Evolutionary conservation across 1,284 basidiomycete species (phyloP).

Genomic region (Cryptococcus sp.): DNA sequence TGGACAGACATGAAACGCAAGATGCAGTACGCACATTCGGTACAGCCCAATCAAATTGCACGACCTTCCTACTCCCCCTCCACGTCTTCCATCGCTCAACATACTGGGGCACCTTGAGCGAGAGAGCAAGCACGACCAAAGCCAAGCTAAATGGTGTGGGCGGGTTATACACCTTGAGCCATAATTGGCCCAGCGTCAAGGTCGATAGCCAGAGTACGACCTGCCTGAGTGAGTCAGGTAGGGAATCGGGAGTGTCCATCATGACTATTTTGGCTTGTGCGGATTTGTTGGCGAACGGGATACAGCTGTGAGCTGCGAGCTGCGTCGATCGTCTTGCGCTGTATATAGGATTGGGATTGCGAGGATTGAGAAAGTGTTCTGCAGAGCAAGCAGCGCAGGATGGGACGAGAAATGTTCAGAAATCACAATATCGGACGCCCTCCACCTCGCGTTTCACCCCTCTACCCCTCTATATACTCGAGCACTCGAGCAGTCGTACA

Average conservation of each 20-base stretch:
- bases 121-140: constrained; percentile 23
- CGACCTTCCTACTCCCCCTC: constrained; percentile 56
- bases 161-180: constrained; percentile 38
- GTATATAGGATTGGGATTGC: no score
- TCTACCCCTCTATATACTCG: no score
- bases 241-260: constrained; percentile 11
- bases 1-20: not conserved
- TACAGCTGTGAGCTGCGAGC: no score
- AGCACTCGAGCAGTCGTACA: no score
- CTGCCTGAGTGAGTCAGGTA: constrained; percentile 5
- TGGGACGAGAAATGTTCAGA: no score
- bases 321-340: not conserved
- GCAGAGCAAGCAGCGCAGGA: no score
- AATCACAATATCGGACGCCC: no score
- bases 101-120: constrained; percentile 15
- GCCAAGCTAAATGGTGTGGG: constrained; percentile 31
- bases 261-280: no score
- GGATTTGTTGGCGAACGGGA: no score
- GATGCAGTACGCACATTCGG: constrained; percentile 61
- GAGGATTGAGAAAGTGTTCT: no score
- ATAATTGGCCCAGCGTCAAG: constrained; percentile 39
- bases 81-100: constrained; percentile 13
- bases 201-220: constrained; percentile 23
- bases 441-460: no score
- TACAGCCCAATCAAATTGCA: constrained; percentile 62